phyloP scores from a whole-genome alignment of 768 basidiomycete species.

The Exsudoporus frostii region DNA sequence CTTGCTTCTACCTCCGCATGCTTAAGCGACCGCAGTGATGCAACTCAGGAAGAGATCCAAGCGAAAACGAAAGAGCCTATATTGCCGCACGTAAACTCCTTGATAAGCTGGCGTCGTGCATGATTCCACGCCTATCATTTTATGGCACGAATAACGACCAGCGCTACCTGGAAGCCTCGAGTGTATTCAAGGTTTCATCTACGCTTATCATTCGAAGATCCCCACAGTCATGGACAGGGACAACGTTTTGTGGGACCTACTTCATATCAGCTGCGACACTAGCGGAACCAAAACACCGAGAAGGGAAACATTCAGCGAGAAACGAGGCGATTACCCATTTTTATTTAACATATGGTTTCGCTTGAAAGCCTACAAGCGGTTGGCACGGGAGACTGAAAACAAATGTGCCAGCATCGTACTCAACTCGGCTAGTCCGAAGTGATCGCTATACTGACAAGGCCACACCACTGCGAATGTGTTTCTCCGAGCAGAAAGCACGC shows the following conservation, averaged over 20 bases:
- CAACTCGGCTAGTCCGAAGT: background rate
- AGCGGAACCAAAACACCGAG: background rate
- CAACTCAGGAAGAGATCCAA: constrained; percentile 6
- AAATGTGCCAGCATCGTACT: background rate
- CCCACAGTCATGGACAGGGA: constrained; percentile 1
- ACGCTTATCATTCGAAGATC: constrained; percentile 9
- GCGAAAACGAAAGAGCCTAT: constrained; percentile 12
- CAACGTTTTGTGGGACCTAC: background rate
- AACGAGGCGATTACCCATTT: constrained; percentile 2
- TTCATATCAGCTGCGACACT: background rate
- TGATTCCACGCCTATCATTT: background rate
- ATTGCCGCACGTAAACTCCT: constrained; percentile 22
- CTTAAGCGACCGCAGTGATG: constrained; percentile 5
- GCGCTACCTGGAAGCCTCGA: constrained; percentile 11
- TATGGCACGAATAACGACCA: constrained; percentile 10
- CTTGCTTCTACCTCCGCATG: background rate
- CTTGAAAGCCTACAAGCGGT: background rate
- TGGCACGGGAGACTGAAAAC: background rate
- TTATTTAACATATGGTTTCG: background rate
- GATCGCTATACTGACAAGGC: constrained; percentile 20
- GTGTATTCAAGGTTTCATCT: constrained; percentile 6
- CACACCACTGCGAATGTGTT: constrained; percentile 20
- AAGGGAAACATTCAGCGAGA: background rate
- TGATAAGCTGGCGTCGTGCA: background rate
- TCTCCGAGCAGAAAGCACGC: constrained; percentile 40